phyloP scores from a whole-genome alignment of 2,329 filamentous ascomycete species.

The Neurospora crassa region DNA sequence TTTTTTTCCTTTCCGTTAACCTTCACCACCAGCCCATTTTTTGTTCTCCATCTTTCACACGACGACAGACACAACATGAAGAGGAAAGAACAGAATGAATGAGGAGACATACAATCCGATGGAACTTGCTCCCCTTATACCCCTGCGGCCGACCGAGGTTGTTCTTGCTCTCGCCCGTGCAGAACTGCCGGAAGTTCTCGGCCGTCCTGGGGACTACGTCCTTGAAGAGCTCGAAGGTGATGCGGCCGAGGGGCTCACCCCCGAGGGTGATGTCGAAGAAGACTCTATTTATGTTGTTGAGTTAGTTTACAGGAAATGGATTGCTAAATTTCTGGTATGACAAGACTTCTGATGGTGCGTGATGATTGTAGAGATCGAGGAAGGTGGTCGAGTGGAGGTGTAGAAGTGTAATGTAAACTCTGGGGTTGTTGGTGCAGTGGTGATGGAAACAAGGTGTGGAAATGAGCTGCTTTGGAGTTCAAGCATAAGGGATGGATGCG shows the following conservation, averaged over 20 bases:
- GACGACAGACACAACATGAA: background rate
- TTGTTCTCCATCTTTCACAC: too few relatives aligned
- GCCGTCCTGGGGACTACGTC: slow-evolving; percentile 78
- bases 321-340: too few relatives aligned
- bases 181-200: slow-evolving; percentile 96
- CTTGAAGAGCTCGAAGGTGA: slow-evolving; percentile 85
- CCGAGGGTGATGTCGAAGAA: slow-evolving; percentile 50
- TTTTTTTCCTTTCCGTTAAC: background rate
- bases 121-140: slow-evolving; percentile 92
- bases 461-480: background rate
- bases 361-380: background rate
- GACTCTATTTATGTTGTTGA: slow-evolving; percentile 18
- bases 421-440: background rate
- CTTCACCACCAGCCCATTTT: too few relatives aligned
- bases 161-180: slow-evolving; percentile 85
- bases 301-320: background rate
- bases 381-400: background rate
- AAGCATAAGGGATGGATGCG: background rate
- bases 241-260: slow-evolving; percentile 75
- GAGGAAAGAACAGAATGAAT: slow-evolving; percentile 4
- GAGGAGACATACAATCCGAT: slow-evolving; percentile 64
- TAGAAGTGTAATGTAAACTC: background rate
- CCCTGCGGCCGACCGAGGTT: slow-evolving; percentile 69
- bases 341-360: background rate
- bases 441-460: background rate